Evolutionary conservation across 345 rosid genomes (phyloP), one percentile per base, ranked within the genome.

Genomic region (Noccaea caerulescens): DNA sequence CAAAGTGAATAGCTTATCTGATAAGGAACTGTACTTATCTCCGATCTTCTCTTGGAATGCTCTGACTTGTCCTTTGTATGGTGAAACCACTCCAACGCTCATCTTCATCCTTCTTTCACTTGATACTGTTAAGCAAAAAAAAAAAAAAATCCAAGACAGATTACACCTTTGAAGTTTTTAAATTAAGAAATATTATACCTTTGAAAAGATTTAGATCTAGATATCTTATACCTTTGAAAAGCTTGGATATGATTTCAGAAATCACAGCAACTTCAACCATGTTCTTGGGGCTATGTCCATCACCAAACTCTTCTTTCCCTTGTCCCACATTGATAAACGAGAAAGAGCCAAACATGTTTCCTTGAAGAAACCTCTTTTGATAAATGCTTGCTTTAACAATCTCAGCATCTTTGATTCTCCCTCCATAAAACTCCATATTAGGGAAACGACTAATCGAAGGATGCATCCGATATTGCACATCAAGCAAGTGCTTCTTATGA

Each of bases 391-490:
- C 45, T 64, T 59, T 47, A 51, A 82, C 91, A 63, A 32, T 53
- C 1, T 56, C 4, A 13, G 81, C 83, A 51, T 86, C 88, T 1
- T 18, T 20, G 39, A 85, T 82, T 56, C 7, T 45, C 1, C 76
- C 76, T 25, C 0, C 2, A 51, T 89, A 89, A 44, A 89, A 87
- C 3, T 63, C 61, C 5, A 7, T 56, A 30, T 72, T 89, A 0
- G 92, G 90, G 23, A 89, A 87, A 14, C 1, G 33, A 36, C 92
- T 86, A 6, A 89, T 87, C 5, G 79, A 72, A 2, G 90, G 96
- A 79, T 89, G 96, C 96, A 89, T 87, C 44, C 92, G 71, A 38
- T 87, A 85, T 58, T 84, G 90, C 18, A 78, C 73, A 62, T 82
- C 45, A 7, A 89, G 69, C 25, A 84, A 81, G 38, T 87, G 88